Conservation (phyloP, 257 asterid genomes). For the Capsicum pubescens region DNA sequence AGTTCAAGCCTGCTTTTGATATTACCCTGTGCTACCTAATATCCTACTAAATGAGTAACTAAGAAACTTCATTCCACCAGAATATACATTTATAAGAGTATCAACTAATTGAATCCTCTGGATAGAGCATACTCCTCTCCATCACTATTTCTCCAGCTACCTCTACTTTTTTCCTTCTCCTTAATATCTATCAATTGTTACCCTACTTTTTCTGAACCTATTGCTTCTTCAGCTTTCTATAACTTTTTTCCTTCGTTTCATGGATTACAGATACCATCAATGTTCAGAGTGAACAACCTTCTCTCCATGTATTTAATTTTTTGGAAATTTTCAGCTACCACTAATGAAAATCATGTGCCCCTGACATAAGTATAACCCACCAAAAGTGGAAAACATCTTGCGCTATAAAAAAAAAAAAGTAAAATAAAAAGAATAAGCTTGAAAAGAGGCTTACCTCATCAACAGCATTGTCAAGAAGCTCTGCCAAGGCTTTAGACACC, state of each 20-base stretch:
- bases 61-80: background rate
- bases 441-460: conserved; percentile 69
- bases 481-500: conserved; percentile 81
- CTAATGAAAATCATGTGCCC: conserved; percentile 15
- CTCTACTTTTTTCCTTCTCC: background rate
- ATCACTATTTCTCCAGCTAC: conserved; percentile 1
- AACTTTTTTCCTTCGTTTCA: conserved; percentile 13
- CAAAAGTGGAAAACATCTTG: background rate
- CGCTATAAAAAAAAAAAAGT: background rate
- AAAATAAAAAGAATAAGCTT: conserved; percentile 18
- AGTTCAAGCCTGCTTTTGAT: conserved; percentile 12
- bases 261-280: background rate
- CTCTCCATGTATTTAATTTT: background rate
- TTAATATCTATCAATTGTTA: background rate
- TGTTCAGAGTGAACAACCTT: conserved; percentile 13
- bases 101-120: background rate
- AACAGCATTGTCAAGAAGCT: conserved; percentile 87
- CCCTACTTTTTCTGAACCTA: conserved; percentile 3
- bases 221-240: background rate
- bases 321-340: conserved; percentile 14
- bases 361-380: background rate
- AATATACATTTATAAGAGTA: background rate
- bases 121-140: background rate
- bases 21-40: background rate
- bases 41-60: background rate